phyloP scores from a whole-genome alignment of 2,329 filamentous ascomycete genomes.

The Aspergillus oerlinghausenensis region DNA sequence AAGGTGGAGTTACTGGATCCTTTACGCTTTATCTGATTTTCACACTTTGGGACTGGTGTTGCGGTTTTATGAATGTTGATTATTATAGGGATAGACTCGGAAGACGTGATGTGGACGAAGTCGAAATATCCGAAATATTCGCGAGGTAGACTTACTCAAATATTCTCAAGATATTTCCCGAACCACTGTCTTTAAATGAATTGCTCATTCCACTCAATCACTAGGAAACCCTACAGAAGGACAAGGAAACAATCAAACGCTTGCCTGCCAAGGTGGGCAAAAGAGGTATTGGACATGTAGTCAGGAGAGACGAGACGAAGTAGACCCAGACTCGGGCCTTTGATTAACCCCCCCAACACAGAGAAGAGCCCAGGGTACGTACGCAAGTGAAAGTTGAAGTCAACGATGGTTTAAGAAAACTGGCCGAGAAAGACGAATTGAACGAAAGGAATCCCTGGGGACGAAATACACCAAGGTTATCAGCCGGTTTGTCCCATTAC shows the following conservation, averaged over 20 bases:
- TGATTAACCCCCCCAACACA: not conserved
- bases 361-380: not conserved
- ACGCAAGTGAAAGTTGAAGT: not conserved
- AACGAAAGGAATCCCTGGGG: not conserved
- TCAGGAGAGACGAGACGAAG: not conserved
- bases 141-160: too few relatives aligned
- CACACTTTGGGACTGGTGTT: not conserved
- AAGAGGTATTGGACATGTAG: not conserved
- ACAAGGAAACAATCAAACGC: not conserved
- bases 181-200: not conserved
- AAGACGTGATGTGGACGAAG: not conserved
- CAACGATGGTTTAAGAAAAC: too few relatives aligned
- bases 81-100: not conserved
- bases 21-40: not conserved
- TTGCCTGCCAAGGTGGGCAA: not conserved
- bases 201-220: not conserved
- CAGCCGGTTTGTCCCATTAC: not conserved
- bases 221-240: not conserved
- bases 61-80: not conserved
- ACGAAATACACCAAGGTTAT: not conserved
- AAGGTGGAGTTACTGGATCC: not conserved
- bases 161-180: too few relatives aligned
- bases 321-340: not conserved
- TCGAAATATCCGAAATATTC: not conserved
- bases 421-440: not conserved